These are phyloP conservation scores for Quercus lobata DNA, from an alignment of 331 rosid species.

Conservation along the genomic window DNA sequence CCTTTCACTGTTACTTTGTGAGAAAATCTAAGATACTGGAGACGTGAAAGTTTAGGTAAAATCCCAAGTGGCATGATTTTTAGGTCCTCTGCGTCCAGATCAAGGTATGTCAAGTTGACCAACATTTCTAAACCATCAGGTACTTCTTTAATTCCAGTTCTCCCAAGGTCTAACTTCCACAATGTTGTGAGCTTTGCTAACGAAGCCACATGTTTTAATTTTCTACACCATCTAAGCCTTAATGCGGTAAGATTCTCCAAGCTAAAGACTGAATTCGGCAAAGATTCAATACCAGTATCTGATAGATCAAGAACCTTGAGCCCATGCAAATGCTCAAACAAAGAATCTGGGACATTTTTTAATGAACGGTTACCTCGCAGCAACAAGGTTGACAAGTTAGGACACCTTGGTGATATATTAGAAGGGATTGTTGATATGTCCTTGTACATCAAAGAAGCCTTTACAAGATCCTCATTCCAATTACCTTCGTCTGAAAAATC, in stretches of 20 bases:
- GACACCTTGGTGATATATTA: no score
- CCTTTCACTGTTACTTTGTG: neutral
- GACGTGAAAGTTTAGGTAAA: slow-evolving; percentile 13
- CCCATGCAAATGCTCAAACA: slow-evolving; percentile 19
- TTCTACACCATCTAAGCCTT: neutral
- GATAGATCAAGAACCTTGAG: slow-evolving; percentile 27
- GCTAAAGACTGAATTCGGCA: slow-evolving; percentile 25
- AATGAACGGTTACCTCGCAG: fast-evolving
- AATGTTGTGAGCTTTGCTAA: slow-evolving; percentile 1
- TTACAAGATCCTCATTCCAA: no score
- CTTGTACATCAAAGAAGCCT: no score
- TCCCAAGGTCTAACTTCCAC: slow-evolving; percentile 18
- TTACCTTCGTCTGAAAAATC: neutral
- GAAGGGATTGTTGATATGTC: fast-evolving
- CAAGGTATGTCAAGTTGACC: slow-evolving; percentile 25
- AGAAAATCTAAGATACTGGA: slow-evolving; percentile 18
- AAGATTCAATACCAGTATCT: neutral
- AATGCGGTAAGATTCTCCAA: slow-evolving; percentile 18
- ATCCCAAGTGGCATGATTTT: neutral
- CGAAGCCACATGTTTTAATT: neutral
- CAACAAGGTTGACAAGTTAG: no score
- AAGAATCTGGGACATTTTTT: slow-evolving; percentile 8
- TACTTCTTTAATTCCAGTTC: neutral
- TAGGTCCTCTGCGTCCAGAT: neutral
- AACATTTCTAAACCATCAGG: slow-evolving; percentile 30